A percentile compares a stretch with the other conserved stretches of the same genome.
phyloP scores from a whole-genome alignment of 2,329 filamentous ascomycete species.

The Fusarium sp. region DNA sequence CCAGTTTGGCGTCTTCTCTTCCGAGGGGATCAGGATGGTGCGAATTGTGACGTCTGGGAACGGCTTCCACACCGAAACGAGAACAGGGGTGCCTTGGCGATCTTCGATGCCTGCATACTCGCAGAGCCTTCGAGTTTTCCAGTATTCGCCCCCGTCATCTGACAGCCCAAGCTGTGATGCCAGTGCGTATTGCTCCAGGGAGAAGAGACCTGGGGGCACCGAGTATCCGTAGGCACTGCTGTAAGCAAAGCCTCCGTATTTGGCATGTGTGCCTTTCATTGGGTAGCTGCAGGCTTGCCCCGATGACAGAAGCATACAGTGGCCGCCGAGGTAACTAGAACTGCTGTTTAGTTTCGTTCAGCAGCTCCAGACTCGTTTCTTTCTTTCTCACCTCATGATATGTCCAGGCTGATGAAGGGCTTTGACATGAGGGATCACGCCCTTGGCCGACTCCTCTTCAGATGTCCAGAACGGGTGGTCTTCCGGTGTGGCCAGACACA shows the following conservation, averaged over 20 bases:
- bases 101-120: conserved; percentile 69
- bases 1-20: conserved; percentile 69
- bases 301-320: conserved; percentile 78
- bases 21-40: conserved; percentile 72
- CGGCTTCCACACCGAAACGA: conserved; percentile 76
- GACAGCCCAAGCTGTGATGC: conserved; percentile 80
- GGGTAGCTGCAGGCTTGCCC: conserved; percentile 86
- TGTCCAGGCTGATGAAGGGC: conserved; percentile 74
- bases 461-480: conserved; percentile 80
- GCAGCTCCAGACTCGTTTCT: not conserved
- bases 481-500: conserved; percentile 73
- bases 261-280: conserved; percentile 82
- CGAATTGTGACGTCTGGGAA: conserved; percentile 73
- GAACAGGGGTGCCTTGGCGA: conserved; percentile 63
- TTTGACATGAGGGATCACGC: conserved; percentile 66
- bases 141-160: conserved; percentile 79
- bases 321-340: conserved; percentile 70
- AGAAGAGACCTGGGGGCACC: conserved; percentile 78
- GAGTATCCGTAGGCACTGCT: conserved; percentile 80
- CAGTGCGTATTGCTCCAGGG: conserved; percentile 78
- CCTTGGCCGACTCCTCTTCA: conserved; percentile 67
- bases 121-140: conserved; percentile 78
- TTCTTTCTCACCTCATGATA: conserved; percentile 64
- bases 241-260: conserved; percentile 83
- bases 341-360: conserved; percentile 7